Base-by-base conservation (phyloP, 2,329 filamentous ascomycete genomes). In the Pseudodiploospora longispora region DNA sequence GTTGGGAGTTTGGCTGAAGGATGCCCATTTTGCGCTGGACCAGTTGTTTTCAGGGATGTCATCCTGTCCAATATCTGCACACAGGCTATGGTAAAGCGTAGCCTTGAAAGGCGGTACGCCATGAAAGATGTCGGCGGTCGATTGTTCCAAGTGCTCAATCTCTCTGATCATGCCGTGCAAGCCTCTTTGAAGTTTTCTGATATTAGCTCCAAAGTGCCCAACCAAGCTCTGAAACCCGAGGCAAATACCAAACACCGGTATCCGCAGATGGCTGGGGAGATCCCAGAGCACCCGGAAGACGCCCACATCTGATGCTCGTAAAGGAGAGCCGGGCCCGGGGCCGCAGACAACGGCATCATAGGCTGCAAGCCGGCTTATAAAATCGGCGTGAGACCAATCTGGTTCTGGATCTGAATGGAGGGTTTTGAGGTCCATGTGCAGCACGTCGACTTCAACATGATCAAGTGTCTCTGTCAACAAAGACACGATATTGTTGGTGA, bases 401-500 rank as follows among this genome's bases (percentile, higher is more conserved):
- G 58, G 58, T 41, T 47, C 50, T 28, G 52, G 44, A 55, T 87
- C 86, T 54, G 94, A 89, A 50, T 78, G 79, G 47, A 95, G 71
- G 36, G 85, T 59, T 38, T 56, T 55, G 30, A 66, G 51, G 47
- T 66, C 62, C 47, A 67, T 66, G 45, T 59, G 60, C 43, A 65
- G 51, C 35, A 67, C 59, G 36, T 63, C 52, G 10, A 61, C 77
- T 38, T 77, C 76, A 30, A 95, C 83, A 10, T 82, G 70, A 47
- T 74, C 67, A 6, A 95, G 73, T 4, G 79, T 73, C 4, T 83
- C 80, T 54, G 84, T 77, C 38, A 97, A 74, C 31, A 95, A 77
- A 5, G 86, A 82, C 42, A 94, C 81, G 56, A 97, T 93, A 67
- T 96, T 97, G 67, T 95, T 90, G 44, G 89, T 87, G 66, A 96